A percentile compares a stretch with the other conserved stretches of the same genome.
Evolutionary conservation across 2,329 filamentous ascomycete genomes (phyloP).

Genomic region (Phoma herbarum): DNA sequence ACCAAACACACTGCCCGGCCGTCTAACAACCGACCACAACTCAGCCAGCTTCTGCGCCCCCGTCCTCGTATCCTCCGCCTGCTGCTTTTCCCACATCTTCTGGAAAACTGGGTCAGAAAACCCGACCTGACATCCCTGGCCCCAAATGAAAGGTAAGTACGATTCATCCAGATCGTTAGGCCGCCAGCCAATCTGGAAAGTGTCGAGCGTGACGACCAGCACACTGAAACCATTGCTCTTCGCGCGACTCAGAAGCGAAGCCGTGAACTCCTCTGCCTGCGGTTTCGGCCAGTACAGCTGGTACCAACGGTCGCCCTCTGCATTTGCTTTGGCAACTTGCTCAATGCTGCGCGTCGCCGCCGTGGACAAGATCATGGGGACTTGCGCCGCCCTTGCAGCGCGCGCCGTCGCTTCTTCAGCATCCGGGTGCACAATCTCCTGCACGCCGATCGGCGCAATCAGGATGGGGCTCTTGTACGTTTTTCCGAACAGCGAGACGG

Average conservation of each 20-base stretch:
- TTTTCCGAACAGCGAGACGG: constrained; percentile 51
- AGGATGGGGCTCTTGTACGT: constrained; percentile 63
- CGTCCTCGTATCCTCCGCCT: constrained; percentile 44
- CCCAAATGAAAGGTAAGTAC: constrained; percentile 67
- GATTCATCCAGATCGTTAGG: constrained; percentile 72
- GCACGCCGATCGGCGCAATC: constrained; percentile 74
- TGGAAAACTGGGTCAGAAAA: constrained; percentile 52
- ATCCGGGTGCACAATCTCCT: constrained; percentile 71
- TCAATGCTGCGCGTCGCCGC: constrained; percentile 71
- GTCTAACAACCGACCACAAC: constrained; percentile 49
- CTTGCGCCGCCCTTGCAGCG: constrained; percentile 66
- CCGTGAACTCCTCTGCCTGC: constrained; percentile 69
- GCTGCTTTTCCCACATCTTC: constrained; percentile 42
- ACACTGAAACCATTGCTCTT: constrained; percentile 69
- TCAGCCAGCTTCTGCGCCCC: constrained; percentile 46
- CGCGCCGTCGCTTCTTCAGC: constrained; percentile 70
- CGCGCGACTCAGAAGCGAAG: constrained; percentile 69
- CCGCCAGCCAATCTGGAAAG: constrained; percentile 73
- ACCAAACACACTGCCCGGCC: constrained; percentile 47
- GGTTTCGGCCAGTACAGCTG: constrained; percentile 80
- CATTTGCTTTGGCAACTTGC: constrained; percentile 68
- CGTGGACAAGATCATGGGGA: constrained; percentile 74
- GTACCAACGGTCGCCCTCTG: constrained; percentile 70
- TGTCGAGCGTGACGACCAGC: constrained; percentile 77
- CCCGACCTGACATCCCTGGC: constrained; percentile 47